phyloP scores from a whole-genome alignment of 768 basidiomycete species.

The Collybia nuda region DNA sequence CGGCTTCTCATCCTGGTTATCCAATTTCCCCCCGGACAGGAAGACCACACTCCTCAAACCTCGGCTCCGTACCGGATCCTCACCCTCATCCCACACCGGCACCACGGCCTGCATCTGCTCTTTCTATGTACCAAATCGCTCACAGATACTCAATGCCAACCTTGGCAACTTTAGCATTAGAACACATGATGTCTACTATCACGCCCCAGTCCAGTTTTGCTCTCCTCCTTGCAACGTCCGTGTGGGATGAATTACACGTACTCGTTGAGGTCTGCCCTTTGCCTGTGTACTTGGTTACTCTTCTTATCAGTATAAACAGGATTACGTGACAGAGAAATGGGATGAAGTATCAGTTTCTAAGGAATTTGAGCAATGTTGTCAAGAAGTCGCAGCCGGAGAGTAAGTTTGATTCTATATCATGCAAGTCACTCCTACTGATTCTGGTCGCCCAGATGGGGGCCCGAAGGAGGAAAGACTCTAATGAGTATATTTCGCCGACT shows the following conservation, averaged over 20 bases:
- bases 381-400: conserved; percentile 76
- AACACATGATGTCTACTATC: conserved; percentile 71
- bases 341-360: conserved; percentile 61
- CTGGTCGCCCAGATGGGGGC: conserved; percentile 54
- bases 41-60: conserved; percentile 32
- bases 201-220: conserved; percentile 68
- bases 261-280: conserved; percentile 52
- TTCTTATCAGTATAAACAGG: conserved; percentile 32
- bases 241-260: conserved; percentile 63
- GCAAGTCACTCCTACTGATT: conserved; percentile 1
- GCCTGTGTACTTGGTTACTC: conserved; percentile 6
- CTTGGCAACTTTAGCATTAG: conserved; percentile 64
- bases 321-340: conserved; percentile 79
- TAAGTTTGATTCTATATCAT: conserved; percentile 30
- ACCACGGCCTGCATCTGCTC: conserved; percentile 66
- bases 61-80: conserved; percentile 52
- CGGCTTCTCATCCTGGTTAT: conserved; percentile 36
- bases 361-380: conserved; percentile 70
- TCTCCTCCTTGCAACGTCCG: conserved; percentile 62
- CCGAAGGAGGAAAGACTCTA: conserved; percentile 67
- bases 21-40: conserved; percentile 46
- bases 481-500: conserved; percentile 67
- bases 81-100: conserved; percentile 67
- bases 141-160: conserved; percentile 72
- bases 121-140: conserved; percentile 75